Conservation (phyloP, 306 rosid species). For the Castanea sativa region DNA sequence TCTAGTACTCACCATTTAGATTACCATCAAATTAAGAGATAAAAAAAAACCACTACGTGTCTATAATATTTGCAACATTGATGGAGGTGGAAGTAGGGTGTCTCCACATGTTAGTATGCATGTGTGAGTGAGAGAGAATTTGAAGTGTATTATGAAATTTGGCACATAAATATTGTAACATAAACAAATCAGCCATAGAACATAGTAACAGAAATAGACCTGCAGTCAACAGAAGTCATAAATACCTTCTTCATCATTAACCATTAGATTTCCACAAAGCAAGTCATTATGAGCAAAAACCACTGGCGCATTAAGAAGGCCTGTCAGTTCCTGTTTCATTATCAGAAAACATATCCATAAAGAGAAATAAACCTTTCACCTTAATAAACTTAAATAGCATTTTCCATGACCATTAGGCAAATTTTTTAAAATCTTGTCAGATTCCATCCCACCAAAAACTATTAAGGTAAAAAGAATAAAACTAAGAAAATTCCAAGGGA, state of each 20-base stretch:
- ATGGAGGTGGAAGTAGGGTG: background rate
- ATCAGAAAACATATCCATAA: constrained; percentile 29
- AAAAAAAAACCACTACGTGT: background rate
- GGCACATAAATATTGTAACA: background rate
- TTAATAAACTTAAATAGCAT: constrained; percentile 16
- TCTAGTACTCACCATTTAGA: constrained; percentile 7
- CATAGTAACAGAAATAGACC: background rate
- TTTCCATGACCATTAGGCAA: constrained; percentile 4
- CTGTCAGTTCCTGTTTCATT: constrained; percentile 73
- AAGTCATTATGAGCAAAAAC: constrained; percentile 88
- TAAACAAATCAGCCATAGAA: background rate
- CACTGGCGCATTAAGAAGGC: constrained; percentile 66
- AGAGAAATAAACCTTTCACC: constrained; percentile 1
- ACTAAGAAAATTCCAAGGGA: background rate
- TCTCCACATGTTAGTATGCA: background rate
- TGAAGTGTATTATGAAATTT: background rate
- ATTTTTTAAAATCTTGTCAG: background rate
- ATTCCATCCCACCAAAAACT: constrained; percentile 3
- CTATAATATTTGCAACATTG: background rate
- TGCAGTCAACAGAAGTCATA: constrained; percentile 2
- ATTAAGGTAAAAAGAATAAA: background rate
- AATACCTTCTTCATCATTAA: constrained; percentile 83
- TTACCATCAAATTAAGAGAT: constrained; percentile 7
- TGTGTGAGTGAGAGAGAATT: background rate
- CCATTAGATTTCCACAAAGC: constrained; percentile 93